A percentile compares a stretch with the other conserved stretches of the same genome.
phyloP scores from a whole-genome alignment of 2,329 filamentous ascomycete genomes.

The Penicillium freii region DNA sequence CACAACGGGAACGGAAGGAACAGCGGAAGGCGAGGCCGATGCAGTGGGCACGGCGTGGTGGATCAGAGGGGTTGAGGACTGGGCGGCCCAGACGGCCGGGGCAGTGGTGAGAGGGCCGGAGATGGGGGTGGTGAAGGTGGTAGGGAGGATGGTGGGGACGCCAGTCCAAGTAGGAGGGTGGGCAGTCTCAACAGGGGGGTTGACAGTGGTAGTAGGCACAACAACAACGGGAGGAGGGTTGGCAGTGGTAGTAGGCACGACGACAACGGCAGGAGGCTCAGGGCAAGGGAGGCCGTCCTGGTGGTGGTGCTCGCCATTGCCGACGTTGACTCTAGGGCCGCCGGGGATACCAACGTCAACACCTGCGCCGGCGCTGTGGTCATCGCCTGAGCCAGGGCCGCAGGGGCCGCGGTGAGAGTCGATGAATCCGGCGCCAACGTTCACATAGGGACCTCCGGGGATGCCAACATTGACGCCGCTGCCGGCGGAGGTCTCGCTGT shows the following conservation, averaged over 20 bases:
- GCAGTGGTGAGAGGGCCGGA: slow-evolving; percentile 17
- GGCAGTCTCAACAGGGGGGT: neutral
- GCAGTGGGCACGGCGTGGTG: slow-evolving; percentile 14
- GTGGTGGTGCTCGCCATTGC: slow-evolving; percentile 12
- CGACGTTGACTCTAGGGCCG: slow-evolving; percentile 14
- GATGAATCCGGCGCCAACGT: slow-evolving; percentile 20
- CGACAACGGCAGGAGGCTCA: slow-evolving; percentile 4
- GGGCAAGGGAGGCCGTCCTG: slow-evolving; percentile 19
- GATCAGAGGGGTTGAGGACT: slow-evolving; percentile 22
- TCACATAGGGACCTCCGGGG: slow-evolving; percentile 28
- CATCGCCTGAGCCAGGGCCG: slow-evolving; percentile 12
- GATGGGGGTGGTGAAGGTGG: slow-evolving; percentile 23
- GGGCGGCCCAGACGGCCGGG: slow-evolving; percentile 9
- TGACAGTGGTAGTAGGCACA: neutral
- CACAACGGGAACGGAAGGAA: neutral
- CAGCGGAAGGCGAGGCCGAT: neutral
- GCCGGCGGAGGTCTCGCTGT: slow-evolving; percentile 21
- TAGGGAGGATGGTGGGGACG: slow-evolving; percentile 9
- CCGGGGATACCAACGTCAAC: slow-evolving; percentile 18
- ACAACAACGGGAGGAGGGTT: neutral
- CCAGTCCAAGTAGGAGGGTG: neutral
- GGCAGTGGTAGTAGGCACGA: neutral
- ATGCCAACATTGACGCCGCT: slow-evolving; percentile 22
- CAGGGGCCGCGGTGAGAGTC: slow-evolving; percentile 19
- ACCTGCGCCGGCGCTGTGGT: slow-evolving; percentile 16